Percentiles rank a stretch among this genome's conserved stretches.
phyloP scores from a whole-genome alignment of 129 eudicot species.

The Helichrysum umbraculigerum region DNA sequence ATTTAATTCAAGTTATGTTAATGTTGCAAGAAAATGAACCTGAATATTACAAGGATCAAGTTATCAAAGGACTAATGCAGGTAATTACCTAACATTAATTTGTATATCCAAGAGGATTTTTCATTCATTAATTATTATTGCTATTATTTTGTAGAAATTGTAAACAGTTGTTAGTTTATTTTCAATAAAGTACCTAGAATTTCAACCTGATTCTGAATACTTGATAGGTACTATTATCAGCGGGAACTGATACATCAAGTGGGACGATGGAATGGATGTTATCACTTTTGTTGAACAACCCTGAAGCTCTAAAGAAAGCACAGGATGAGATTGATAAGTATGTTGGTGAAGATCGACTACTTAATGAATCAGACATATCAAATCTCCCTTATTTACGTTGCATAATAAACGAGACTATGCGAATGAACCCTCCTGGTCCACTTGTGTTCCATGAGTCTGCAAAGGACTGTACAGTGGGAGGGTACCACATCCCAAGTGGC shows the following conservation, averaged over 20 bases:
- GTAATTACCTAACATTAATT: constrained; percentile 17
- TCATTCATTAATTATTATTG: background rate
- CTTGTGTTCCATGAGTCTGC: constrained; percentile 24
- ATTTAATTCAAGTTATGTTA: constrained; percentile 41
- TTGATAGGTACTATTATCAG: constrained; percentile 31
- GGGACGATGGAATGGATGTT: constrained; percentile 51
- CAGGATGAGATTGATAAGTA: constrained; percentile 27
- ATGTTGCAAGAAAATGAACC: constrained; percentile 38
- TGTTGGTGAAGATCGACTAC: constrained; percentile 25
- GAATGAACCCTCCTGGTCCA: constrained; percentile 27
- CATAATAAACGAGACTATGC: constrained; percentile 24
- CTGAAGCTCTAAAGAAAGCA: constrained; percentile 33
- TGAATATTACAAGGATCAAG: constrained; percentile 31
- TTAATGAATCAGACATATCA: constrained; percentile 38
- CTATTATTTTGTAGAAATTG: background rate
- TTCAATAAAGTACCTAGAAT: no score
- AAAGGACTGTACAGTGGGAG: constrained; percentile 29
- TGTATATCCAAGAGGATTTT: background rate
- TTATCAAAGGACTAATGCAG: constrained; percentile 44
- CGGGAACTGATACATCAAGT: constrained; percentile 45
- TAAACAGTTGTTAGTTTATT: background rate
- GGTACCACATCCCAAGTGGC: constrained; percentile 36
- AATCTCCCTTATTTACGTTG: constrained; percentile 37
- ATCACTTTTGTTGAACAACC: constrained; percentile 40
- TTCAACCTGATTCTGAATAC: background rate